A percentile compares a stretch with the other conserved stretches of the same genome.
phyloP scores from a whole-genome alignment of 495 filamentous ascomycete genomes.

The Ramalina intermedia region DNA sequence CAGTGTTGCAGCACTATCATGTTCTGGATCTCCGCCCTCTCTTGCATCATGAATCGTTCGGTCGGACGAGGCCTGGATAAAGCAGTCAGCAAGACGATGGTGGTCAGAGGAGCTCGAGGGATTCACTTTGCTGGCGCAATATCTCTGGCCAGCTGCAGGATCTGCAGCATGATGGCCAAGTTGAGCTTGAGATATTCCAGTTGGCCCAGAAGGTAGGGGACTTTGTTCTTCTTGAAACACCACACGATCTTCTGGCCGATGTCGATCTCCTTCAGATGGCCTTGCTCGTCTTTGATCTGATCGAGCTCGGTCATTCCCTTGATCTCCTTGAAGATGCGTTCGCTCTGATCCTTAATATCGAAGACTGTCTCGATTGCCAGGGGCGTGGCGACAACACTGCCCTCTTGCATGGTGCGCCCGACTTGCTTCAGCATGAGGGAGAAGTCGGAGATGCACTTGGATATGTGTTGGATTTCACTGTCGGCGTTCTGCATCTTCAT shows the following conservation, averaged over 20 bases:
- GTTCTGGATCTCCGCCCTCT: conserved; percentile 31
- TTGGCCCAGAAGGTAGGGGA: conserved; percentile 31
- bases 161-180: conserved; percentile 27
- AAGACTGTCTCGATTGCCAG: conserved; percentile 25
- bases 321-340: conserved; percentile 29
- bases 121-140: conserved; percentile 13
- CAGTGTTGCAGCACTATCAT: conserved; percentile 34
- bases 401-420: conserved; percentile 21
- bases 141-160: conserved; percentile 25
- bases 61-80: conserved; percentile 3
- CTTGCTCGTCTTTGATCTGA: conserved; percentile 21
- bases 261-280: conserved; percentile 18
- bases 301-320: conserved; percentile 29
- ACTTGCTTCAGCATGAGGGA: conserved; percentile 30
- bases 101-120: not conserved
- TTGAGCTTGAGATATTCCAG: conserved; percentile 32
- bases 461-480: conserved; percentile 32
- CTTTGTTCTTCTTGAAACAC: conserved; percentile 31
- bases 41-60: conserved; percentile 26
- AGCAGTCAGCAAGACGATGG: conserved; percentile 6
- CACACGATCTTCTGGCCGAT: conserved; percentile 28
- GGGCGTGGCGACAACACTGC: conserved; percentile 17
- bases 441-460: conserved; percentile 31
- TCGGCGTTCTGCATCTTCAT: conserved; percentile 28
- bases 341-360: conserved; percentile 28